Evolutionary conservation across 2,329 filamentous ascomycete genomes (phyloP).

Genomic region (Scleromitrula shiraiana): DNA sequence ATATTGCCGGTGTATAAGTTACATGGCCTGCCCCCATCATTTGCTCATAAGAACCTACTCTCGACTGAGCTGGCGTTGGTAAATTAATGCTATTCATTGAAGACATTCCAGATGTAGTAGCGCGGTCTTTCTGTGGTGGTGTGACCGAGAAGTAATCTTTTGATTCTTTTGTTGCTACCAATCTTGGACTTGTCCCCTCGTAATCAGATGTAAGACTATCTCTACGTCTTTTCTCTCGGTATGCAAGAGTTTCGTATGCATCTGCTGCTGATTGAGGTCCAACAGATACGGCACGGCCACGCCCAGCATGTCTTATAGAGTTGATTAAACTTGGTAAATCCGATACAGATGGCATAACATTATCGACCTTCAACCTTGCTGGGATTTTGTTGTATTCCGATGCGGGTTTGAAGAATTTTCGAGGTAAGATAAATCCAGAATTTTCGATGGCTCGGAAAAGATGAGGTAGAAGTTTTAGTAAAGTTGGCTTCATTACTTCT

Average conservation of each 20-base stretch:
- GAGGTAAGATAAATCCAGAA: slow-evolving; percentile 69
- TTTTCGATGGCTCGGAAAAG: slow-evolving; percentile 81
- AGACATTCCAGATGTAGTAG: slow-evolving; percentile 35
- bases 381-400: slow-evolving; percentile 86
- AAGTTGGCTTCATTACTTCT: slow-evolving; percentile 75
- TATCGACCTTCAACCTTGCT: slow-evolving; percentile 65
- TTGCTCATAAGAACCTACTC: slow-evolving; percentile 57
- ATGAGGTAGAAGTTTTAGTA: slow-evolving; percentile 73
- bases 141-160: slow-evolving; percentile 13
- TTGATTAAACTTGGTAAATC: slow-evolving; percentile 77
- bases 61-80: slow-evolving; percentile 37
- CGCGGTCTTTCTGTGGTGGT: slow-evolving; percentile 17
- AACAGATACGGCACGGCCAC: slow-evolving; percentile 76
- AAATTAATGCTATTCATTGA: slow-evolving; percentile 33
- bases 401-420: slow-evolving; percentile 84
- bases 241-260: slow-evolving; percentile 90
- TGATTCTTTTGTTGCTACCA: slow-evolving; percentile 1
- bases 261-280: slow-evolving; percentile 95
- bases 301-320: slow-evolving; percentile 69
- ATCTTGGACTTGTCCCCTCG: slow-evolving; percentile 14
- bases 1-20: slow-evolving; percentile 27
- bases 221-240: slow-evolving; percentile 63
- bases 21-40: slow-evolving; percentile 64
- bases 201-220: slow-evolving; percentile 39
- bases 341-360: slow-evolving; percentile 81